Percentiles rank a stretch among this genome's conserved stretches.
phyloP scores from a whole-genome alignment of 768 basidiomycete genomes.

The Termitomyces sp. region DNA sequence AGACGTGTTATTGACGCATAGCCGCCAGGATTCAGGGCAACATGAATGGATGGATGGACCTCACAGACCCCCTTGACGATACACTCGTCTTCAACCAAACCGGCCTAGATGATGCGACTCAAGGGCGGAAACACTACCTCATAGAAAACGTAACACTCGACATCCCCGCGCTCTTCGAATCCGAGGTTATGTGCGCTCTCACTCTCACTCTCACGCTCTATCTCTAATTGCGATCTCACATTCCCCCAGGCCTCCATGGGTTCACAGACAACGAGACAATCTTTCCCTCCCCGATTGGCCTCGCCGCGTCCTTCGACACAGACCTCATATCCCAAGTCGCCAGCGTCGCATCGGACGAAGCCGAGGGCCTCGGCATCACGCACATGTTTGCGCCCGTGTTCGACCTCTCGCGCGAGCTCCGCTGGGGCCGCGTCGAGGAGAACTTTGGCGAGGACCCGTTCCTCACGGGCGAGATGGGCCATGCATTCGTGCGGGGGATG shows the following conservation, averaged over 20 bases:
- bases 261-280: conserved; percentile 68
- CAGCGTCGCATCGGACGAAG: conserved; percentile 48
- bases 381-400: conserved; percentile 67
- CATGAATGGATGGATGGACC: conserved; percentile 59
- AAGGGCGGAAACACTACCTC: conserved; percentile 53
- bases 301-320: conserved; percentile 58
- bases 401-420: conserved; percentile 58
- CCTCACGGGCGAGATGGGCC: conserved; percentile 54
- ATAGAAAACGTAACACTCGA: conserved; percentile 72
- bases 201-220: too few relatives aligned
- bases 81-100: conserved; percentile 53
- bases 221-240: too few relatives aligned
- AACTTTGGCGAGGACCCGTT: conserved; percentile 64
- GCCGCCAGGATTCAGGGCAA: conserved; percentile 61
- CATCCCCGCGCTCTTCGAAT: conserved; percentile 62
- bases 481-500: conserved; percentile 58
- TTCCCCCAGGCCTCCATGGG: conserved; percentile 68
- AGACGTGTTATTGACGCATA: background rate
- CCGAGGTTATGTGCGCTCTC: conserved; percentile 34
- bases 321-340: conserved; percentile 46
- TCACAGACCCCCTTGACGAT: conserved; percentile 53
- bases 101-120: conserved; percentile 50
- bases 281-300: conserved; percentile 64
- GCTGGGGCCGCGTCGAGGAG: conserved; percentile 71
- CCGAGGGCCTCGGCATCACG: conserved; percentile 56